Percentiles rank a stretch among this genome's conserved stretches.
phyloP scores from a whole-genome alignment of 495 filamentous ascomycete species.

The Pseudomonodictys pantanalensis region DNA sequence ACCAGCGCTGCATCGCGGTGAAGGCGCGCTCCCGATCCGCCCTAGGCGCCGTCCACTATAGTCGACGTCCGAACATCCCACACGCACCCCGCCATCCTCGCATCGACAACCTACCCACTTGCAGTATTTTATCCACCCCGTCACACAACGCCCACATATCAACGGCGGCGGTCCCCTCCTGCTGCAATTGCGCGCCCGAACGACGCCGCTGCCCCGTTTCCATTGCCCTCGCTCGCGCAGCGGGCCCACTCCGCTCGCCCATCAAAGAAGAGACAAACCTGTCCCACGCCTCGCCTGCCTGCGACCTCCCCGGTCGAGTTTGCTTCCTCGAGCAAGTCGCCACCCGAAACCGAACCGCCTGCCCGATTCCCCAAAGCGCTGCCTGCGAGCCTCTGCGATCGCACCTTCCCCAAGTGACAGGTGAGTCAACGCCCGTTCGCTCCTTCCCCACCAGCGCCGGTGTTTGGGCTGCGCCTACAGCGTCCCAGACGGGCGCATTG shows the following conservation, averaged over 20 bases:
- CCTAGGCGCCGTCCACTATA: neutral
- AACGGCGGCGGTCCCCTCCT: neutral
- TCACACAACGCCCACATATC: constrained; percentile 19
- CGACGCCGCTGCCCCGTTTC: constrained; percentile 2
- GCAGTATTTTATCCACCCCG: constrained; percentile 12
- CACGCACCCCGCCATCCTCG: constrained; percentile 20
- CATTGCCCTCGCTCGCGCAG: neutral
- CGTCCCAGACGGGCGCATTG: constrained; percentile 16
- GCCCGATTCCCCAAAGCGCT: constrained; percentile 2
- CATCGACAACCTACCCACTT: constrained; percentile 8
- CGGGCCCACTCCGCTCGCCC: constrained; percentile 19
- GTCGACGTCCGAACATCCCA: neutral
- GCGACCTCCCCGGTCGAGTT: constrained; percentile 15
- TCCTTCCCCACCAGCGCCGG: constrained; percentile 1
- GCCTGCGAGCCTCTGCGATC: constrained; percentile 4
- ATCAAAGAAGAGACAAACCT: constrained; percentile 25
- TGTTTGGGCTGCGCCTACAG: constrained; percentile 12
- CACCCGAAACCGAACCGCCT: constrained; percentile 14
- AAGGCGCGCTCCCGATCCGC: neutral
- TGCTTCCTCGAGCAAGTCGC: constrained; percentile 18
- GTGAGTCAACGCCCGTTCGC: constrained; percentile 29
- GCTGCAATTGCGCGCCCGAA: neutral
- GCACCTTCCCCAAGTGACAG: constrained; percentile 11
- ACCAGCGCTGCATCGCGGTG: too few relatives aligned
- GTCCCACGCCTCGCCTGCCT: constrained; percentile 16